phyloP scores from a whole-genome alignment of 345 rosid species.

The Geranium brycei region DNA sequence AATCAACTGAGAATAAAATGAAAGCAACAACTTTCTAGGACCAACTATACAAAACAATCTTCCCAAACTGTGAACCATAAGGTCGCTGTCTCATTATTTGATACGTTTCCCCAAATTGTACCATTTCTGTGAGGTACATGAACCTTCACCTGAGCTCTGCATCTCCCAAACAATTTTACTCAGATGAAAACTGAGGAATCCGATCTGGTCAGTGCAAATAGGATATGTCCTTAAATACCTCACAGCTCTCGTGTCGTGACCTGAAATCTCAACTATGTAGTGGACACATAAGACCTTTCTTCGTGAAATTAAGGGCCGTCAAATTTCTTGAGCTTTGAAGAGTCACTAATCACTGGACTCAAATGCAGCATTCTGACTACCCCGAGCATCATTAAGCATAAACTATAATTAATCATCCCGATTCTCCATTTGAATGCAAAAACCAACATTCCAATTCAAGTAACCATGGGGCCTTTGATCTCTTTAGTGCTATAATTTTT shows the following conservation, averaged over 20 bases:
- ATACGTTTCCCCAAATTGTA: no score
- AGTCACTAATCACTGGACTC: background rate
- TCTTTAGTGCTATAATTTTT: background rate
- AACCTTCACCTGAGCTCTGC: background rate
- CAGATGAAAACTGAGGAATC: background rate
- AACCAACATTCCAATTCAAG: background rate
- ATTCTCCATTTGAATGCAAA: background rate
- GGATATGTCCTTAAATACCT: background rate
- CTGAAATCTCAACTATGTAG: background rate
- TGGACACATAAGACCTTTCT: background rate
- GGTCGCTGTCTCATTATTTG: background rate
- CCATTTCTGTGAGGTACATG: no score
- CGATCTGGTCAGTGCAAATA: background rate
- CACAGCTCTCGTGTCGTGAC: background rate
- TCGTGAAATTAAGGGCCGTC: background rate
- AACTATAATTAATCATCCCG: background rate
- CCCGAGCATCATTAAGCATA: background rate
- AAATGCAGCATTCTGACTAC: background rate
- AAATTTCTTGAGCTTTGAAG: background rate
- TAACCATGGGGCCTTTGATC: background rate
- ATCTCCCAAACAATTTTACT: background rate
- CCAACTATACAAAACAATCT: no score
- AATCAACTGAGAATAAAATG: background rate
- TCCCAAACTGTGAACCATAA: background rate
- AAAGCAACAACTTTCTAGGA: background rate